Evolutionary conservation across 1,284 basidiomycete genomes (phyloP).

Genomic region (Melampsora americana): DNA sequence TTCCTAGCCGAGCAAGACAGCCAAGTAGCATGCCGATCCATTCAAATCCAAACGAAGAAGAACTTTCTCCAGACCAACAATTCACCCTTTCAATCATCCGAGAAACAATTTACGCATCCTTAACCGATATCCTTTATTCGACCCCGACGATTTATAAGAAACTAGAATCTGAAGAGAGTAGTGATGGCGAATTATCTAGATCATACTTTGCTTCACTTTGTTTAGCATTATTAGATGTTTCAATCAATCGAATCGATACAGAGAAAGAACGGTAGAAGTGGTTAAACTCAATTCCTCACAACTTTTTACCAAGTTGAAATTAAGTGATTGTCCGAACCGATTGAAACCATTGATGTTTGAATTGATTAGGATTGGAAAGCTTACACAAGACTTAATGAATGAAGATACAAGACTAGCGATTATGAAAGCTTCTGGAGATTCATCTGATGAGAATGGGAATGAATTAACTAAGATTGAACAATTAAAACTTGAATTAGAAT

Average conservation of each 20-base stretch:
- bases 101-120: constrained; percentile 39
- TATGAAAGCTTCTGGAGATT: not conserved
- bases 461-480: constrained; percentile 22
- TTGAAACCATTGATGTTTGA: constrained; percentile 14
- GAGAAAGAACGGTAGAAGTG: constrained; percentile 7
- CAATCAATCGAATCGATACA: constrained; percentile 19
- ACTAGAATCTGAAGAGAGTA: constrained; percentile 20
- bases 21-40: no score
- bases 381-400: constrained; percentile 19
- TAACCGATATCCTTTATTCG: constrained; percentile 36
- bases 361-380: constrained; percentile 17
- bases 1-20: no score
- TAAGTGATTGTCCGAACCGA: constrained; percentile 33
- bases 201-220: constrained; percentile 39
- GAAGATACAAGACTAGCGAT: constrained; percentile 18
- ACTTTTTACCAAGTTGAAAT: constrained; percentile 6
- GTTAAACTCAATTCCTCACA: constrained; percentile 8
- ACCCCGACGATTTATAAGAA: constrained; percentile 28
- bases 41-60: not conserved
- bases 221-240: constrained; percentile 35
- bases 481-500: constrained; percentile 23
- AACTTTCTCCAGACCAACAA: constrained; percentile 6
- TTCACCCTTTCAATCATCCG: constrained; percentile 25
- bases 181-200: constrained; percentile 24
- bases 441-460: not conserved